Evolutionary conservation across 2,329 filamentous ascomycete species (phyloP), one percentile per base, ranked within the genome.

Genomic region (Fragosphaeria purpurea): DNA sequence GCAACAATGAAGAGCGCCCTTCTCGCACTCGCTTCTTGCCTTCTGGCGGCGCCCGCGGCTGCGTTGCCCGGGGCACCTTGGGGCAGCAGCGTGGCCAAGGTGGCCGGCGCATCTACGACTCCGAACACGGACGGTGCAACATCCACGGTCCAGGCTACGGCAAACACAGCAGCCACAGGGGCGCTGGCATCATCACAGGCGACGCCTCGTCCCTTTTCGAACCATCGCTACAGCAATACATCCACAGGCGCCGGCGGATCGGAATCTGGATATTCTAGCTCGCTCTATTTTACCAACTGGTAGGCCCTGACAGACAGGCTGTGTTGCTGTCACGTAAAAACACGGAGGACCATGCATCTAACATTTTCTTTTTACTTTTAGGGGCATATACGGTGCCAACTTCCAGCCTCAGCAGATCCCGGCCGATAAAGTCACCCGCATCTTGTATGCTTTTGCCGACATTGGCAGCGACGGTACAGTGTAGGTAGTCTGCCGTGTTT

Each of bases 341-440:
- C 22, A 22, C 22, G 22, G 22, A 22, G 22, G 22, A 22, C 22
- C 22, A 22, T 22, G 22, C 22, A 5, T 46, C 44, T 32, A 30
- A 11, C 31, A 31, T 33, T 11, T 3, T 11, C 34, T 41, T 7
- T 37, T 37, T 37, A 46, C 42, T 7, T 7, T 41, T 50, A 71
- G 69, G 70, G 67, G 67, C 30, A 64, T 68, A 40, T 66, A 68
- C 37, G 63, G 63, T 22, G 63, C 65, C 50, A 60, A 82, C 52
- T 80, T 78, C 59, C 72, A 82, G 44, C 85, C 86, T 0, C 75
- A 85, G 57, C 74, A 85, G 54, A 70, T 94, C 7, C 82, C 83
- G 0, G 79, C 74, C 0, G 73, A 80, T 6, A 75, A 85, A 47
- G 70, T 93, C 37, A 91, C 86, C 0, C 87, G 91, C 59, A 68